A percentile compares a stretch with the other conserved stretches of the same genome.
These are phyloP conservation scores for Fusarium liriodendri DNA, from an alignment of 2,329 filamentous ascomycete species.

Conservation along the genomic window DNA sequence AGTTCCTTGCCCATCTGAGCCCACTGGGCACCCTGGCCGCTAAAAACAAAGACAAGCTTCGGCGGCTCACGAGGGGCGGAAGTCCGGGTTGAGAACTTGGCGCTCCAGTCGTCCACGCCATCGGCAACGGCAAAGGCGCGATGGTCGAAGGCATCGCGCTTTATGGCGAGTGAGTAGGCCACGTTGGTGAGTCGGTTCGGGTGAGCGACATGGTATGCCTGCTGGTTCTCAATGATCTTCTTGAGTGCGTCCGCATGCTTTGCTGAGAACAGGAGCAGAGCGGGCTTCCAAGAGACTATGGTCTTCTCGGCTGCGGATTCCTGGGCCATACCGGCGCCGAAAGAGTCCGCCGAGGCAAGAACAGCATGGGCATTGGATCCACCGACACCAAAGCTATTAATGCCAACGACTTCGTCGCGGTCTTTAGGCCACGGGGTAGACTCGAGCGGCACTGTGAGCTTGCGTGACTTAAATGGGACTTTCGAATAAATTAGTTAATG, in stretches of 20 bases:
- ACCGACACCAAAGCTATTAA: slow-evolving; percentile 49
- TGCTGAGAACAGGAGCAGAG: too few species aligned
- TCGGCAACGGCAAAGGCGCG: too few species aligned
- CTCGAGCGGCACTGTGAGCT: slow-evolving; percentile 39
- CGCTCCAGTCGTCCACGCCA: too few species aligned
- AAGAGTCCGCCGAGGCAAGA: background rate
- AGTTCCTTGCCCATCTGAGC: background rate
- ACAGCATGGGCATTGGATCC: slow-evolving; percentile 10
- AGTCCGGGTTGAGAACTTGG: background rate
- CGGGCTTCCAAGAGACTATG: too few species aligned
- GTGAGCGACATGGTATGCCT: too few species aligned
- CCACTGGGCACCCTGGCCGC: slow-evolving; percentile 1
- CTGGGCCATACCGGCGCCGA: too few species aligned
- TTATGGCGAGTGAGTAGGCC: too few species aligned
- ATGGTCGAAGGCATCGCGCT: too few species aligned
- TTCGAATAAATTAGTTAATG: background rate
- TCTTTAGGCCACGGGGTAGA: slow-evolving; percentile 42
- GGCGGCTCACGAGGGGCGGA: background rate
- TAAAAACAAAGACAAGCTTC: background rate
- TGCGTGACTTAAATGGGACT: slow-evolving; percentile 38
- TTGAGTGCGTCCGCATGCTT: too few species aligned
- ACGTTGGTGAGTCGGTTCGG: too few species aligned
- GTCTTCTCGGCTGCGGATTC: too few species aligned
- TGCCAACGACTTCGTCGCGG: slow-evolving; percentile 32
- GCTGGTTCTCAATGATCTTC: too few species aligned